These are phyloP conservation scores for Beauveria caledonica DNA, from an alignment of 2,329 filamentous ascomycete genomes.

Conservation along the genomic window DNA sequence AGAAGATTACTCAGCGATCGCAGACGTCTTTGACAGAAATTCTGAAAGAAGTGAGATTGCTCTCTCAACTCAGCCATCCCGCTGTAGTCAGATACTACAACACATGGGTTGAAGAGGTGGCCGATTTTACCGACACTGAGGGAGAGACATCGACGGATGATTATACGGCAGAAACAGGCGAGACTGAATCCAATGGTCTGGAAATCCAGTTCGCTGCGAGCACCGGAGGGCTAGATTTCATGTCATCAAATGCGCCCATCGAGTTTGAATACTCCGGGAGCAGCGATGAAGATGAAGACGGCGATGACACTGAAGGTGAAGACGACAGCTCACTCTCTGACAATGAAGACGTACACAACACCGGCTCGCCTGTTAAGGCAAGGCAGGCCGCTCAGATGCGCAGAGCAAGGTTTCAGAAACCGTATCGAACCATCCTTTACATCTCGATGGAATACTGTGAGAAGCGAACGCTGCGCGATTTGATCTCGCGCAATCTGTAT, in stretches of 20 bases:
- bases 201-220: constrained; percentile 59
- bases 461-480: constrained; percentile 79
- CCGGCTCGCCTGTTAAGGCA: constrained; percentile 25
- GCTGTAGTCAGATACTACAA: constrained; percentile 84
- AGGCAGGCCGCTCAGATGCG: constrained; percentile 21
- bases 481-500: constrained; percentile 69
- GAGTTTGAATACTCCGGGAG: constrained; percentile 64
- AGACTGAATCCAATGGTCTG: constrained; percentile 32
- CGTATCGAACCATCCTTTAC: constrained; percentile 70
- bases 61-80: constrained; percentile 90
- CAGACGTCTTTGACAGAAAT: constrained; percentile 73
- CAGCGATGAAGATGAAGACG: constrained; percentile 36
- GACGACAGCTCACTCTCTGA: constrained; percentile 28
- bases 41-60: constrained; percentile 73
- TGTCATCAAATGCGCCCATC: constrained; percentile 75
- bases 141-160: constrained; percentile 47
- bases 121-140: constrained; percentile 45
- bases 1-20: constrained; percentile 84
- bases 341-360: constrained; percentile 23
- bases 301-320: constrained; percentile 38
- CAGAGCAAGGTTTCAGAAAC: constrained; percentile 35
- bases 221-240: constrained; percentile 81
- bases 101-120: constrained; percentile 79
- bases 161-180: constrained; percentile 29
- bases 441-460: constrained; percentile 99